A percentile compares a stretch with the other conserved stretches of the same genome.
These are phyloP conservation scores for Phoma sp. DNA, from an alignment of 2,329 filamentous ascomycete species.

Conservation along the genomic window DNA sequence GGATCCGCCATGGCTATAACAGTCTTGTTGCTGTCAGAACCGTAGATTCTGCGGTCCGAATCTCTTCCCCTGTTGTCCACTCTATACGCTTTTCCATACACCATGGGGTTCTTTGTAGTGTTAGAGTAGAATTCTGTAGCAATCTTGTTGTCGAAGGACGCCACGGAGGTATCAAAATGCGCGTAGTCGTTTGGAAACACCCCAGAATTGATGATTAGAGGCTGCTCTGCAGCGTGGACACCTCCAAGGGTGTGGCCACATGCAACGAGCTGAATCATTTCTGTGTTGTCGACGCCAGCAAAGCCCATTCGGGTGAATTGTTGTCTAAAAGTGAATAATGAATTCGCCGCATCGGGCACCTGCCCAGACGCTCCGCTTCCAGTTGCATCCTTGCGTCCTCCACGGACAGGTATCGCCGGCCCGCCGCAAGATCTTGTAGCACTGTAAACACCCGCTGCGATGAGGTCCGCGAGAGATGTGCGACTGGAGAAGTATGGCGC, in stretches of 20 bases:
- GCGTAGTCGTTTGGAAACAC: constrained; percentile 46
- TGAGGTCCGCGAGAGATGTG: constrained; percentile 62
- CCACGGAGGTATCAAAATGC: constrained; percentile 51
- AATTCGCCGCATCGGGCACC: constrained; percentile 66
- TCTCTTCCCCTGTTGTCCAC: constrained; percentile 51
- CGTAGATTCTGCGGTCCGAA: constrained; percentile 64
- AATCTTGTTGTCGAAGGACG: constrained; percentile 62
- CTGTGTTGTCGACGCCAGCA: constrained; percentile 44
- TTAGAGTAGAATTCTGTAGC: constrained; percentile 63
- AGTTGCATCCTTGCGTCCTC: constrained; percentile 63
- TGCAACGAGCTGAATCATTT: constrained; percentile 67
- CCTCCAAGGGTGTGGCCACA: constrained; percentile 68
- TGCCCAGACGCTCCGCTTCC: constrained; percentile 53
- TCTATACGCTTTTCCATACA: constrained; percentile 56
- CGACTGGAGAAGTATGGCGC: constrained; percentile 59
- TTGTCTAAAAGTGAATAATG: constrained; percentile 57
- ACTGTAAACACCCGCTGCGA: constrained; percentile 64
- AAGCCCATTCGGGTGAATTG: constrained; percentile 67
- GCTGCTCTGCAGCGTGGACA: constrained; percentile 62
- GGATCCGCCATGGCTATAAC: constrained; percentile 56
- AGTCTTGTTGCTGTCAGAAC: constrained; percentile 62
- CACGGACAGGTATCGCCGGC: constrained; percentile 59
- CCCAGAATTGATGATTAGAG: constrained; percentile 57
- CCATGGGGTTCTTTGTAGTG: constrained; percentile 61
- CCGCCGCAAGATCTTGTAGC: constrained; percentile 66